Evolutionary conservation across 768 basidiomycete genomes (phyloP).

Genomic region (Scleroderma bovista): DNA sequence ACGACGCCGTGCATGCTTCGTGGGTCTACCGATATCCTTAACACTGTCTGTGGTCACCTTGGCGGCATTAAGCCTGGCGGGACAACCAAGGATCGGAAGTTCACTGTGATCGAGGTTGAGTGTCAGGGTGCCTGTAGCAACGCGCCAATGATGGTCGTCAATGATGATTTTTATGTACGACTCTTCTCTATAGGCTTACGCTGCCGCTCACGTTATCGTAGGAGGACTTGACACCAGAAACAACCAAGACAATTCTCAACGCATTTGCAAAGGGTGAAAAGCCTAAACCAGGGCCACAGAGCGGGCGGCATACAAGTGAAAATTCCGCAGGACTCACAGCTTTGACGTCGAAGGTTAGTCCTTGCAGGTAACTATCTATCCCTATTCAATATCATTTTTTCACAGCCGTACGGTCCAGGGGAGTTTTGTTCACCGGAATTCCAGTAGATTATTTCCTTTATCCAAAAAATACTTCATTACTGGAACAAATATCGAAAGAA

Average conservation of each 20-base stretch:
- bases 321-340: conserved; percentile 89
- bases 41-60: conserved; percentile 78
- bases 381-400: conserved; percentile 9
- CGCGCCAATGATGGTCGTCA: conserved; percentile 93
- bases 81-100: conserved; percentile 95
- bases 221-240: conserved; percentile 79
- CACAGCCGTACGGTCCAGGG: conserved; percentile 91
- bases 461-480: background rate
- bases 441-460: conserved; percentile 38
- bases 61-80: conserved; percentile 81
- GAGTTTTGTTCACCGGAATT: conserved; percentile 87
- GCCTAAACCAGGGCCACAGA: conserved; percentile 93
- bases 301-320: conserved; percentile 80
- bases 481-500: background rate
- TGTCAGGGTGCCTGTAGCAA: conserved; percentile 98
- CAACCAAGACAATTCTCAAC: conserved; percentile 75
- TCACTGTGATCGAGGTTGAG: conserved; percentile 96
- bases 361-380: background rate
- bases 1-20: conserved; percentile 97
- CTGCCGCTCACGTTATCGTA: conserved; percentile 25
- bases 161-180: conserved; percentile 94
- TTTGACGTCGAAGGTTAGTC: conserved; percentile 62
- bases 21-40: conserved; percentile 86
- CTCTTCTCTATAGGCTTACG: conserved; percentile 7
- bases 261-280: conserved; percentile 77